Evolutionary conservation across 2,329 filamentous ascomycete genomes (phyloP).

Genomic region (Colletotrichum musicola): DNA sequence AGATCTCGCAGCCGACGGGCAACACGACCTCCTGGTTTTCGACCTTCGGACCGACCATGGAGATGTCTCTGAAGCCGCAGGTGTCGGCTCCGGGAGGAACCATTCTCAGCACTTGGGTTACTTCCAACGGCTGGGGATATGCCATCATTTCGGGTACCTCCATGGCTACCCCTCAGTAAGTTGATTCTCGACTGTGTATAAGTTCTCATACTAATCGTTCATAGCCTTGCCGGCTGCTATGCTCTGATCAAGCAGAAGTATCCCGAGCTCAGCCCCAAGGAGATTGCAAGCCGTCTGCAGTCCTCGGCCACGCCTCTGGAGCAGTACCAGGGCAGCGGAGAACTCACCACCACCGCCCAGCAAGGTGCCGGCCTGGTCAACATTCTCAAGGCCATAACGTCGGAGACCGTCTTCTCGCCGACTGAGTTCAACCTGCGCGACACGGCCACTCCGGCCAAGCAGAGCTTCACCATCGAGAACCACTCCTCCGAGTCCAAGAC

Average conservation of each 20-base stretch:
- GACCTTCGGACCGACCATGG: conserved; percentile 32
- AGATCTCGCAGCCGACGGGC: conserved; percentile 28
- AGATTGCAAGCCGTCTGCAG: conserved; percentile 26
- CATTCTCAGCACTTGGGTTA: conserved; percentile 33
- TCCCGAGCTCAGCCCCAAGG: conserved; percentile 4
- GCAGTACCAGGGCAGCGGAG: conserved; percentile 1
- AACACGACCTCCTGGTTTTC: conserved; percentile 22
- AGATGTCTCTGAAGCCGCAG: conserved; percentile 33
- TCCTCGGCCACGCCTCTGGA: conserved; percentile 22
- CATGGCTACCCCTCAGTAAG: conserved; percentile 33
- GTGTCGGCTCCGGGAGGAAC: conserved; percentile 30
- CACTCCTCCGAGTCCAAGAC: conserved; percentile 18
- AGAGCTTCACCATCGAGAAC: conserved; percentile 30
- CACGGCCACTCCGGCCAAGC: not conserved
- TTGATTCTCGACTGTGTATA: not conserved
- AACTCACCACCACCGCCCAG: conserved; percentile 24
- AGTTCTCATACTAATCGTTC: not conserved
- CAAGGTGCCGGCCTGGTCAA: conserved; percentile 32
- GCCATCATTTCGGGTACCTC: conserved; percentile 35
- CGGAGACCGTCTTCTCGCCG: conserved; percentile 17
- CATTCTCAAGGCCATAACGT: conserved; percentile 10
- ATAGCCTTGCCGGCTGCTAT: conserved; percentile 29
- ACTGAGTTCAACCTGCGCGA: conserved; percentile 31
- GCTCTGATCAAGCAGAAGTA: conserved; percentile 27
- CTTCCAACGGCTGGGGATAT: conserved; percentile 32